These are phyloP conservation scores for Podospora fimiseda DNA, from an alignment of 495 filamentous ascomycete species.

Conservation along the genomic window DNA sequence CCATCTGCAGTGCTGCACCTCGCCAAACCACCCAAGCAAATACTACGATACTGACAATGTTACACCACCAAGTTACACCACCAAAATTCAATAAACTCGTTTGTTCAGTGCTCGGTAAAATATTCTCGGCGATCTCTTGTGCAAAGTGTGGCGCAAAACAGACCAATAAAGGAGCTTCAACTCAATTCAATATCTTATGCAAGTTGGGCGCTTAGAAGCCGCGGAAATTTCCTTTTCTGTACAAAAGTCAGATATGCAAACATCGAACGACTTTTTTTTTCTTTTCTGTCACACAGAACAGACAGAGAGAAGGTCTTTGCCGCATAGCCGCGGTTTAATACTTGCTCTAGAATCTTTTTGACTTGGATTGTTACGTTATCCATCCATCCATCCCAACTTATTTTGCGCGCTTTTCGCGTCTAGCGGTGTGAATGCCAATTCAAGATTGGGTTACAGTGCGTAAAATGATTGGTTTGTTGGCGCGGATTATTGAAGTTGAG, in stretches of 20 bases:
- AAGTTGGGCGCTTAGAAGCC: slow-evolving; percentile 28
- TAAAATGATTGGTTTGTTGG: not conserved
- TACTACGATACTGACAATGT: not conserved
- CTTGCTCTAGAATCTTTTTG: not conserved
- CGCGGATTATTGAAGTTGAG: not conserved
- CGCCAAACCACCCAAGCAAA: too few species aligned
- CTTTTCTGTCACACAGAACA: not conserved
- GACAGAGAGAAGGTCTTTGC: slow-evolving; percentile 1
- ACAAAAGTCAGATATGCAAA: too few species aligned
- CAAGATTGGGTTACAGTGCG: not conserved
- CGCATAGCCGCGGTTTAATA: not conserved
- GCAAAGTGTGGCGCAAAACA: slow-evolving; percentile 19
- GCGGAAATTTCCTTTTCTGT: slow-evolving; percentile 15
- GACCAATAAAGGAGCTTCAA: slow-evolving; percentile 13
- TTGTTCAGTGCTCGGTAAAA: too few species aligned
- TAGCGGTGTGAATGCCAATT: not conserved
- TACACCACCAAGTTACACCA: too few species aligned
- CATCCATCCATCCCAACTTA: too few species aligned
- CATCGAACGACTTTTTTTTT: slow-evolving; percentile 5
- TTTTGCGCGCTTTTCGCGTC: not conserved
- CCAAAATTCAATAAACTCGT: too few species aligned
- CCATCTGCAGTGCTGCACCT: too few species aligned
- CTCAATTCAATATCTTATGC: too few species aligned
- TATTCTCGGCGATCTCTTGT: not conserved
- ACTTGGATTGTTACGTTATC: slow-evolving; percentile 2